These are phyloP conservation scores for Rhodotorula babjevae DNA, from an alignment of 768 basidiomycete species.

Conservation along the genomic window DNA sequence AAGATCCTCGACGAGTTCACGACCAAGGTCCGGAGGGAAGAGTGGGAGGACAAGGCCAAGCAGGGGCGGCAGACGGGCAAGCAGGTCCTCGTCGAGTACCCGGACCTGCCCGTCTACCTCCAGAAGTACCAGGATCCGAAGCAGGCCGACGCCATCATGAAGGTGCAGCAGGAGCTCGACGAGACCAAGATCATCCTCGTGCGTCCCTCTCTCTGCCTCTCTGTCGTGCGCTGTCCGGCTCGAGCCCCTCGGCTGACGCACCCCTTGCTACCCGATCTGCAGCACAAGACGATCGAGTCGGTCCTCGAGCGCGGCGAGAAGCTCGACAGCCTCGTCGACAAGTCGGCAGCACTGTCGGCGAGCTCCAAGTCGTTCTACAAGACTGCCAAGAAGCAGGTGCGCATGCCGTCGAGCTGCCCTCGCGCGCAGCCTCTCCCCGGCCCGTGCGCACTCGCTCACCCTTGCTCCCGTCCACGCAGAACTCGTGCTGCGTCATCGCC, in stretches of 20 bases:
- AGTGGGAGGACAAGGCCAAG: conserved; percentile 50
- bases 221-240: neutral
- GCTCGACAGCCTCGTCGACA: conserved; percentile 88
- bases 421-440: too few species aligned
- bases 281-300: conserved; percentile 99
- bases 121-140: conserved; percentile 93
- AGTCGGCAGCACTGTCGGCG: conserved; percentile 73
- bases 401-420: conserved; percentile 28
- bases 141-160: conserved; percentile 97
- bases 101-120: conserved; percentile 68
- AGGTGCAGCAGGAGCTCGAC: conserved; percentile 93
- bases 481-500: conserved; percentile 79
- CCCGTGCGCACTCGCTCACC: too few species aligned
- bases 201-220: conserved; percentile 52
- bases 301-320: conserved; percentile 95
- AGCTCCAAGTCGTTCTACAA: conserved; percentile 99
- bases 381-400: conserved; percentile 90
- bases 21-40: conserved; percentile 66
- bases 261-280: neutral
- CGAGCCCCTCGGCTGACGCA: neutral
- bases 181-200: conserved; percentile 99
- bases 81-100: conserved; percentile 61
- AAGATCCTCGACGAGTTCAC: conserved; percentile 91
- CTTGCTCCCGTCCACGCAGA: conserved; percentile 60
- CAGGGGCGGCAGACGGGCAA: conserved; percentile 51